Conservation (phyloP, 2,329 filamentous ascomycete species). For the Pseudocercospora musae region DNA sequence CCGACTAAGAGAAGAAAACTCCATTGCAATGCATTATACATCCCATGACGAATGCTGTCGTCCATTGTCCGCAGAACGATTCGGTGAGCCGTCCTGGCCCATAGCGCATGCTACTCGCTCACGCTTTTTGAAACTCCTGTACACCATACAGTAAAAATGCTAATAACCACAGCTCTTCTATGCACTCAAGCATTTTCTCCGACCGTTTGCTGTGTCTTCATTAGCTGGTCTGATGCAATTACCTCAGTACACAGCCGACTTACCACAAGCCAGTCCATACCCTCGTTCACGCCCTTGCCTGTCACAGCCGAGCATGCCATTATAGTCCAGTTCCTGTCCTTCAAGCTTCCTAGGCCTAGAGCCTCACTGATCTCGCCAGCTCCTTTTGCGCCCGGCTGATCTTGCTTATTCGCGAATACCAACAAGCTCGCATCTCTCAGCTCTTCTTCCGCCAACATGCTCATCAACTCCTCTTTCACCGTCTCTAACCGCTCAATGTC, state of each 20-base stretch:
- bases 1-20: not conserved
- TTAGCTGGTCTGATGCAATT: constrained; percentile 5
- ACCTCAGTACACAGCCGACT: constrained; percentile 33
- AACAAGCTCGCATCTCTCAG: constrained; percentile 86
- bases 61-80: not conserved
- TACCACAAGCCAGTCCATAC: constrained; percentile 98
- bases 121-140: not conserved
- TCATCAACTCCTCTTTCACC: constrained; percentile 84
- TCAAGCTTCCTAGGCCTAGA: constrained; percentile 80
- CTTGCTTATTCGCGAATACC: constrained; percentile 98
- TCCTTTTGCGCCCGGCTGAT: constrained; percentile 93
- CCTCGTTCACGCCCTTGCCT: constrained; percentile 88
- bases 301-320: constrained; percentile 96
- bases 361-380: constrained; percentile 96
- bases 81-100: not conserved
- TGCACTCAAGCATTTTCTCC: constrained; percentile 22
- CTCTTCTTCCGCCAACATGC: constrained; percentile 97
- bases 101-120: not conserved
- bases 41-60: constrained; percentile 1
- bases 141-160: constrained; percentile 15
- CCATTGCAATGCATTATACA: not conserved
- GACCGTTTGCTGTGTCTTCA: constrained; percentile 24
- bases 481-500: constrained; percentile 94
- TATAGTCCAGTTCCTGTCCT: constrained; percentile 98
- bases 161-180: not conserved